phyloP scores from a whole-genome alignment of 2,329 filamentous ascomycete genomes.

The Colletotrichum sp. region DNA sequence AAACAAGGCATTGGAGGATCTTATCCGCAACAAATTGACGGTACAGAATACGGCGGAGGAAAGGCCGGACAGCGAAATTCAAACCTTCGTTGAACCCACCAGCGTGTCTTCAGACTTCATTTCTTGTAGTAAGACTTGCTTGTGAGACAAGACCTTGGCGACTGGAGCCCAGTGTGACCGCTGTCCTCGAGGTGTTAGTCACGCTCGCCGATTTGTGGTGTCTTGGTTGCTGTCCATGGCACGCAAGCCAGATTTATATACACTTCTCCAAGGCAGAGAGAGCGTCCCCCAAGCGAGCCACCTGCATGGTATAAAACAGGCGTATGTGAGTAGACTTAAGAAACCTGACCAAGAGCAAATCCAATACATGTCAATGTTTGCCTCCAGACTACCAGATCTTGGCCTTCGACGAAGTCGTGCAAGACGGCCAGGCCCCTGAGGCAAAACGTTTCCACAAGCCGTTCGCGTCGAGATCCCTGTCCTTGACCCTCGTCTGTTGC shows the following conservation, averaged over 20 bases:
- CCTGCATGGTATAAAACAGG: neutral
- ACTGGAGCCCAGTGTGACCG: no score
- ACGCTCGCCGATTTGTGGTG: no score
- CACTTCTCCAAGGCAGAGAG: neutral
- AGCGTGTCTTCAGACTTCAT: no score
- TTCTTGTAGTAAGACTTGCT: no score
- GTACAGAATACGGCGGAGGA: no score
- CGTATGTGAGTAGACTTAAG: fast-evolving
- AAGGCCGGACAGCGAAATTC: no score
- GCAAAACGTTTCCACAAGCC: neutral
- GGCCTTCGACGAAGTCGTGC: neutral
- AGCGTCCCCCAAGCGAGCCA: neutral
- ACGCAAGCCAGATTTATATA: neutral
- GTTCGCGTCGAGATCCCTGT: neutral
- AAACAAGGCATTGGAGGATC: no score
- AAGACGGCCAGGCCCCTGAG: no score
- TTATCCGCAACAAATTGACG: no score
- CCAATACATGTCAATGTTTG: neutral
- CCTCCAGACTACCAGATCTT: neutral
- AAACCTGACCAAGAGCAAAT: neutral
- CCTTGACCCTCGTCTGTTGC: neutral
- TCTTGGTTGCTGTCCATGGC: neutral
- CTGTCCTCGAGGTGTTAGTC: no score
- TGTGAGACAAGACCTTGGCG: no score
- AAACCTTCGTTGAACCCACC: no score